Evolutionary conservation across 306 rosid species (phyloP), one percentile per base, ranked within the genome.

Genomic region (Pachyrhizus erosus): DNA sequence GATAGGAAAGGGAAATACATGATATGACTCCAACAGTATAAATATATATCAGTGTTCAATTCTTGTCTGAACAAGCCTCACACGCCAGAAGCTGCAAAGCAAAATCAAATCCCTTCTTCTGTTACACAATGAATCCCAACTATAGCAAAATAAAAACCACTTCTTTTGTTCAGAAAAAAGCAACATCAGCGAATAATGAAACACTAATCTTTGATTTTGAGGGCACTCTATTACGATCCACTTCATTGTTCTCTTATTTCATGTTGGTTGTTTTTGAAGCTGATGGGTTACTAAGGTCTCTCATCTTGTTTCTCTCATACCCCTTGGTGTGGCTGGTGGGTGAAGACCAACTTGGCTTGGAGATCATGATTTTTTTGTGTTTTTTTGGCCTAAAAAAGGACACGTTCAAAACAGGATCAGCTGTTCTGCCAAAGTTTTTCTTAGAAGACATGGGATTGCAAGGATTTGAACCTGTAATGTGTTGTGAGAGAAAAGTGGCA

Each of bases 181-280:
- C 20, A 39, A 81, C 60, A 7, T 23, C 65, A 12, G 48, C 86
- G 54, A 58, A 75, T 46, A 61, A 78, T 39, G 76, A 84, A 40
- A 70, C 83, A 13, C 0, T 84, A 37, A 62, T 84, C 54, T 92
- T 92, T 78, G 85, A 88, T 64, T 70, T 90, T 26, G 95, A 92
- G 81, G 88, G 87, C 7, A 52, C 91, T 31, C n/a, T 92, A 20
- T 26, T 92, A 69, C 87, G 78, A 71, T 78, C 92, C 4, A 42
- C 75, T 70, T 88, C 93, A 0, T n/a, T 87, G 26, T 91, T 92
- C 62, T 90, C 97, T 39, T 92, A 91, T 81, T 92, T 92, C 89
- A 83, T 91, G 93, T 85, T 92, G 18, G 92, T 89, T 74, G 93
- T 95, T 42, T 88, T 91, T 75, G 97, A 92, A 83, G 97, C 89